phyloP scores from a whole-genome alignment of 2,329 filamentous ascomycete species.

The Westerdykella sp. region DNA sequence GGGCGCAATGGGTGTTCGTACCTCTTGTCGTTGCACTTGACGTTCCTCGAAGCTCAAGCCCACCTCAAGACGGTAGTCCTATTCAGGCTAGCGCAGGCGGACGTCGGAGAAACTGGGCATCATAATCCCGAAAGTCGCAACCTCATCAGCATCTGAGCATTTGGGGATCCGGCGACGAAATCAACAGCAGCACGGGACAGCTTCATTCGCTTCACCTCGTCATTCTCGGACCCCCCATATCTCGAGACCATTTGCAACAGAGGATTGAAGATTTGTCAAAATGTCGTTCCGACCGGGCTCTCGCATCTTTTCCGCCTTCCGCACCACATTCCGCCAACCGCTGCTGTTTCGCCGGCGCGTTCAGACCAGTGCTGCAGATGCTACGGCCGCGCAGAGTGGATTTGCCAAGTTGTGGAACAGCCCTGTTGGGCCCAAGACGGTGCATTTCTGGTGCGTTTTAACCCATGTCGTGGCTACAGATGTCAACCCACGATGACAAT shows the following conservation, averaged over 20 bases:
- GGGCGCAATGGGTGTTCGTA: too few relatives aligned
- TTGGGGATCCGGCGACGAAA: too few relatives aligned
- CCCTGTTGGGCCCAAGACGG: slow-evolving; percentile 59
- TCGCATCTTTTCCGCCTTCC: slow-evolving; percentile 51
- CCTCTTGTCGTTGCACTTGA: too few relatives aligned
- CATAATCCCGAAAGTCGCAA: neutral
- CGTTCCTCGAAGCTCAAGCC: too few relatives aligned
- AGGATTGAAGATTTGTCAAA: too few relatives aligned
- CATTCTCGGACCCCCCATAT: too few relatives aligned
- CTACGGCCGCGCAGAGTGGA: slow-evolving; percentile 36
- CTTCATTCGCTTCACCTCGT: too few relatives aligned
- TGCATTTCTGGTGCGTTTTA: slow-evolving; percentile 82
- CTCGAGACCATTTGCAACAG: too few relatives aligned
- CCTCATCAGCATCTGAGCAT: too few relatives aligned
- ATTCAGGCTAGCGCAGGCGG: too few relatives aligned
- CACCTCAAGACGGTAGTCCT: too few relatives aligned
- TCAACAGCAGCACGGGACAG: too few relatives aligned
- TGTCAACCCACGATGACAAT: neutral
- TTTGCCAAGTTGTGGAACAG: slow-evolving; percentile 64
- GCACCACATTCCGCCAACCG: slow-evolving; percentile 46
- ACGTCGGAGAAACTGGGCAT: neutral
- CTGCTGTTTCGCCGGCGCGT: slow-evolving; percentile 59
- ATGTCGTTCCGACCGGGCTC: slow-evolving; percentile 49
- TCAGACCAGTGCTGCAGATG: slow-evolving; percentile 57
- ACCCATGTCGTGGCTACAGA: neutral